phyloP scores from a whole-genome alignment of 2,329 filamentous ascomycete species.

The Diatrype stigma region DNA sequence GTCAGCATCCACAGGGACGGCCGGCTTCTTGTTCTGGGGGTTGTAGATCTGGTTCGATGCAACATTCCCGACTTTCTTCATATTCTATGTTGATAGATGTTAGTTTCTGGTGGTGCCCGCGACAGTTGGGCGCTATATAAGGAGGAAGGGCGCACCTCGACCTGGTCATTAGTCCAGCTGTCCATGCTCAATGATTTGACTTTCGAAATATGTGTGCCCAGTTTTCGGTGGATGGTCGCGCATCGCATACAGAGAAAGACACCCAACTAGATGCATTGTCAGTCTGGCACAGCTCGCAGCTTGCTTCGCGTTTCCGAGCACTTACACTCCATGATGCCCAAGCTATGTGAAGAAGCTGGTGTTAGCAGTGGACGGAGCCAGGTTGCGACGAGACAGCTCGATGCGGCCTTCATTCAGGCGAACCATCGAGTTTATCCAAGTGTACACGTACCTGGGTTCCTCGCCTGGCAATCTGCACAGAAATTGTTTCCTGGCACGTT shows the following conservation, averaged over 20 bases:
- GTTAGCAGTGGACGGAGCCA: constrained; percentile 28
- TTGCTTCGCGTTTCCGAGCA: constrained; percentile 17
- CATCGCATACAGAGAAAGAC: constrained; percentile 98
- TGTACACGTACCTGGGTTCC: constrained; percentile 78
- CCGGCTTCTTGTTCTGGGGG: constrained; percentile 73
- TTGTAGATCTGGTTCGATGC: constrained; percentile 88
- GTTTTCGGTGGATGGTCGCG: constrained; percentile 88
- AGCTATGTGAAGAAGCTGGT: constrained; percentile 45
- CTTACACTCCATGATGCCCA: constrained; percentile 97
- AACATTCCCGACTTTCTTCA: constrained; percentile 87
- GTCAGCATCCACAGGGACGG: constrained; percentile 85
- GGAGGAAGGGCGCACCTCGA: constrained; percentile 64
- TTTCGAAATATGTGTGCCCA: constrained; percentile 97
- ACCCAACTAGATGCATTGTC: constrained; percentile 60
- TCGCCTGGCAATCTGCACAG: constrained; percentile 88
- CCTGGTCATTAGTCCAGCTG: constrained; percentile 91
- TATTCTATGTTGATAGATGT: constrained; percentile 57
- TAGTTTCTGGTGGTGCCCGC: background rate
- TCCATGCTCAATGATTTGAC: constrained; percentile 99
- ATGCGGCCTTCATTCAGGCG: too few relatives aligned
- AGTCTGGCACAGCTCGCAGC: background rate
- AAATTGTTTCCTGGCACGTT: constrained; percentile 80
- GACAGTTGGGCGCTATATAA: background rate
- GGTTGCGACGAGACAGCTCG: too few relatives aligned
- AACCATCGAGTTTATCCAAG: too few relatives aligned